Conservation (phyloP, 495 filamentous ascomycete genomes). For the Annulohypoxylon bovei region DNA sequence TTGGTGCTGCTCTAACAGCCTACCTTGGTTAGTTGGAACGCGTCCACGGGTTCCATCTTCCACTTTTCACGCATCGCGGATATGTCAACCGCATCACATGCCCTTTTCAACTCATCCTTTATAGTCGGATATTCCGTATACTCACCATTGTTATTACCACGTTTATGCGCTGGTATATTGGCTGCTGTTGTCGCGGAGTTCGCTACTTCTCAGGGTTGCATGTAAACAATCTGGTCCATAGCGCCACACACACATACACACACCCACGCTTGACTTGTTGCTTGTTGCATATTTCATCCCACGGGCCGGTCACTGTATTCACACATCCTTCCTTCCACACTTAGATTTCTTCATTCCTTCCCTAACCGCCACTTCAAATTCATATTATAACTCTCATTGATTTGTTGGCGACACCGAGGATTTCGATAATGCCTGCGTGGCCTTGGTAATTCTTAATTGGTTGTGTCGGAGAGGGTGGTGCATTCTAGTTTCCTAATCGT, state of each 20-base stretch:
- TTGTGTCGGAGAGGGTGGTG: slow-evolving; percentile 35
- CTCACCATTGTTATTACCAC: slow-evolving; percentile 21
- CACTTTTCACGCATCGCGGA: slow-evolving; percentile 44
- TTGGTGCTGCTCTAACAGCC: slow-evolving; percentile 13
- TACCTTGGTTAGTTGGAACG: slow-evolving; percentile 40
- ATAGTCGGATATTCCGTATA: slow-evolving; percentile 30
- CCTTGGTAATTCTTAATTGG: slow-evolving; percentile 37
- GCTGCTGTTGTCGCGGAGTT: slow-evolving; percentile 2
- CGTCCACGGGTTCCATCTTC: slow-evolving; percentile 45
- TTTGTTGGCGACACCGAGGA: background rate
- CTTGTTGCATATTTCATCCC: slow-evolving; percentile 32
- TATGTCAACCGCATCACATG: slow-evolving; percentile 37
- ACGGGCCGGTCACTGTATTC: background rate
- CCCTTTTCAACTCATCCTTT: slow-evolving; percentile 23
- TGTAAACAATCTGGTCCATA: slow-evolving; percentile 33
- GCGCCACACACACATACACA: slow-evolving; percentile 7
- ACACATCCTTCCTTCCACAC: slow-evolving; percentile 9
- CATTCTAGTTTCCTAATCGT: slow-evolving; percentile 15
- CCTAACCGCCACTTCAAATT: slow-evolving; percentile 3
- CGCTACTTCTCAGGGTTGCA: background rate
- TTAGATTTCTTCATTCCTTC: background rate
- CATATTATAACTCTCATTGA: slow-evolving; percentile 3
- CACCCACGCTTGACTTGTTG: slow-evolving; percentile 16
- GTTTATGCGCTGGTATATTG: background rate
- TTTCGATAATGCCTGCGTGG: slow-evolving; percentile 24